phyloP scores from a whole-genome alignment of 306 rosid genomes.

The Herpetospermum pedunculosum region DNA sequence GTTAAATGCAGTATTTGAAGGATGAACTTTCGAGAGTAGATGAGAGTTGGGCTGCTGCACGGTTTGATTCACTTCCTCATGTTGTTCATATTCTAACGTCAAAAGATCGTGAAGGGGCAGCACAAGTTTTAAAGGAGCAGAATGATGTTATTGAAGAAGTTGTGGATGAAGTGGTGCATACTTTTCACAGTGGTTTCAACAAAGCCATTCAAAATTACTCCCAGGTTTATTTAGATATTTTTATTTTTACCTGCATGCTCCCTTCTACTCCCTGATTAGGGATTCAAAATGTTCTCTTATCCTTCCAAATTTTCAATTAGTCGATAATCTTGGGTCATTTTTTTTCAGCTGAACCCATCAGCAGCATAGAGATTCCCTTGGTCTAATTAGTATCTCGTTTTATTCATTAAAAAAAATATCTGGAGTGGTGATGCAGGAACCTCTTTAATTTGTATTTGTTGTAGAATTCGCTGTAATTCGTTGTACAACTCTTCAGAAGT shows the following conservation, averaged over 20 bases:
- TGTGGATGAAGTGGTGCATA: slow-evolving; percentile 97
- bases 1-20: slow-evolving; percentile 67
- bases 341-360: neutral
- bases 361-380: neutral
- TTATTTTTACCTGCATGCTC: neutral
- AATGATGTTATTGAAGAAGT: slow-evolving; percentile 94
- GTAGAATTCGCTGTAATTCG: neutral
- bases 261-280: neutral
- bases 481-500: neutral
- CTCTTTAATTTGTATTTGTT: neutral
- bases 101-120: slow-evolving; percentile 85
- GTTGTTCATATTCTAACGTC: slow-evolving; percentile 98
- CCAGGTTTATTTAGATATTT: slow-evolving; percentile 44
- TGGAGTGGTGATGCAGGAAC: neutral
- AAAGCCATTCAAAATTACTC: slow-evolving; percentile 98
- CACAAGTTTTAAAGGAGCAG: slow-evolving; percentile 80
- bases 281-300: neutral
- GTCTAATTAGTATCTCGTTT: neutral
- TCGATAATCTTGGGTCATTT: neutral
- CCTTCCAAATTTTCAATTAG: neutral
- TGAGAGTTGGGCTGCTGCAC: slow-evolving; percentile 87
- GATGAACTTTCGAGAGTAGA: slow-evolving; percentile 66
- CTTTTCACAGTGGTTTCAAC: slow-evolving; percentile 94
- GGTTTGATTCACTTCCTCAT: slow-evolving; percentile 98
- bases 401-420: neutral